A percentile compares a stretch with the other conserved stretches of the same genome.
Evolutionary conservation across 2,329 filamentous ascomycete genomes (phyloP).

Genomic region (Ophiostoma populinum): DNA sequence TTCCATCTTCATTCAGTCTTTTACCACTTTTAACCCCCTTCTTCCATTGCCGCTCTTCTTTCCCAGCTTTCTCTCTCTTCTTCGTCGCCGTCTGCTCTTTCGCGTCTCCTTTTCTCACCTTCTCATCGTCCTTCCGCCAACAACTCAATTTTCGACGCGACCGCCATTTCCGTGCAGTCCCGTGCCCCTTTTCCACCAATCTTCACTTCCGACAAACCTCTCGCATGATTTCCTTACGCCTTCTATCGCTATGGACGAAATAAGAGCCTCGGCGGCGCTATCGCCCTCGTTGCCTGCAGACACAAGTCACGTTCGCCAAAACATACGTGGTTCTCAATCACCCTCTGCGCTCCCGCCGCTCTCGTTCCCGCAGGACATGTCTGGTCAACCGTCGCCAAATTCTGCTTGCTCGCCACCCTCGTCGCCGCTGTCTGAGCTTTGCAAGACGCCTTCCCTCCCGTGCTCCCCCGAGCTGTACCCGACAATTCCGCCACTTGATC

Average conservation of each 20-base stretch:
- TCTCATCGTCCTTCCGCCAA: neutral
- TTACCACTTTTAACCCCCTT: neutral
- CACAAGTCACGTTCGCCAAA: too few relatives aligned
- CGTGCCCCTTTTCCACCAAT: too few relatives aligned
- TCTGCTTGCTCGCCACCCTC: conserved; percentile 5
- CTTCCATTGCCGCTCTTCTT: neutral
- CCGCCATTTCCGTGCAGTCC: too few relatives aligned
- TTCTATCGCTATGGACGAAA: conserved; percentile 5
- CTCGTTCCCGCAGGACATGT: too few relatives aligned
- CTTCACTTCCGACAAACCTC: neutral
- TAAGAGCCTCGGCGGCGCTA: conserved; percentile 7
- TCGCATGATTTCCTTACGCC: neutral
- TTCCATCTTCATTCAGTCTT: conserved; percentile 1
- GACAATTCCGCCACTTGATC: conserved; percentile 16
- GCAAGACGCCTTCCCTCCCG: conserved; percentile 34
- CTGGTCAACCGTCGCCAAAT: too few relatives aligned
- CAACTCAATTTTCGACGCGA: too few relatives aligned
- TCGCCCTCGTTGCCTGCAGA: too few relatives aligned
- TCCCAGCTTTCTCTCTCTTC: neutral
- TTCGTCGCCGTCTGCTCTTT: conserved; percentile 3
- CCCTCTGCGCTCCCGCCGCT: too few relatives aligned
- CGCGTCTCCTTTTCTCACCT: neutral
- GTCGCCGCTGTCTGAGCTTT: conserved; percentile 28
- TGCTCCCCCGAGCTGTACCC: conserved; percentile 21
- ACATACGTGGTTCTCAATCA: too few relatives aligned